Base-by-base conservation (phyloP, 202 grass and related monocot species). In the Dendrocalamus latiflorus region DNA sequence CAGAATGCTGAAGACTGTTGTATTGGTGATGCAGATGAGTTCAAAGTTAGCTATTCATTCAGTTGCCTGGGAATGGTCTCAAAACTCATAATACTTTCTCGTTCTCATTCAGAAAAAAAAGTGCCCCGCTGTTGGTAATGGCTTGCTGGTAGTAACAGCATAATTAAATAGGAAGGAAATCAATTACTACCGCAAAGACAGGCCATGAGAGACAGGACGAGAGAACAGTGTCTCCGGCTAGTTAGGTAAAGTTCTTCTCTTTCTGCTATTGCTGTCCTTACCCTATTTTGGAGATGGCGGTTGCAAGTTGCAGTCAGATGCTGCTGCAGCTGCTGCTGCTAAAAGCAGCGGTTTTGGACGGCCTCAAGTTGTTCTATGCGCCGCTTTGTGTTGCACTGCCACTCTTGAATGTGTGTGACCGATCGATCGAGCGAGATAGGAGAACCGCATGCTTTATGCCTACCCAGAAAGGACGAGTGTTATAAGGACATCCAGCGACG, bases 261-360 rank as follows among this genome's bases (percentile, higher is more conserved):
- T 68, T 68, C 12, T 58, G 81, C 55, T 26, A n/a, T 45, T 25
- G 61, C 18, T 49, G 41, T n/a, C 6, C 22, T 26, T 18, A 0
- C 68, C 65, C 21, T 16, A 25, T 4, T 58, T 58, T 25, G 21
- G 2, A 7, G 1, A 37, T 16, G 45, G 75, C 22, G 67, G 76
- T 33, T 50, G 38, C 85, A 82, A 87, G 18, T 83, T 83, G 85
- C 63, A 9, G n/a, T 44, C 42, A 45, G 43, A 13, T 34, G 48
- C 41, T 36, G 24, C n/a, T n/a, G n/a, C n/a, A n/a, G n/a, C n/a
- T n/a, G n/a, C n/a, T n/a, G n/a, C 69, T 1, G 34, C 3, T 18
- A 15, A 74, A 75, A 47, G 72, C 26, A 22, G 44, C 25, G 18
- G 66, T 25, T 34, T 47, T 76, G 44, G 44, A 45, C 44, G 14